A percentile compares a stretch with the other conserved stretches of the same genome.
Conservation (phyloP, 2,329 filamentous ascomycete species). For the Colletotrichum chrysophilum region DNA sequence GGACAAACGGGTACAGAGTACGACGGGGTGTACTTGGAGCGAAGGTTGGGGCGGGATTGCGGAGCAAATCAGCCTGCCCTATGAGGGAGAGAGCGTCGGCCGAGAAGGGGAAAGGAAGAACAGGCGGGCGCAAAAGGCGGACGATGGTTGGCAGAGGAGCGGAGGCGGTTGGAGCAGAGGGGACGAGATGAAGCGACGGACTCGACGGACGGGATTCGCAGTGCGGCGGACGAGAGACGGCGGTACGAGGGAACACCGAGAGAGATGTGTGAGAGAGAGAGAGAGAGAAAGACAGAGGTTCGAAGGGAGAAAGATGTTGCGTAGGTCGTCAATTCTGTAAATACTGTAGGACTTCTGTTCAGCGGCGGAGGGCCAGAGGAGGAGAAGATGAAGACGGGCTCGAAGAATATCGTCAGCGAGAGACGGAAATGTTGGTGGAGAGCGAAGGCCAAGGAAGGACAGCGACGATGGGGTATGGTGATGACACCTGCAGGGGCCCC, state of each 20-base stretch:
- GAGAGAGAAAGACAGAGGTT: not conserved
- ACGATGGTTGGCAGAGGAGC: not conserved
- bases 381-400: not conserved
- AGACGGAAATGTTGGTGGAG: not conserved
- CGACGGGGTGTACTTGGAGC: not conserved
- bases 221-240: not conserved
- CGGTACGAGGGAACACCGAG: not conserved
- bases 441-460: not conserved
- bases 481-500: conserved; percentile 14
- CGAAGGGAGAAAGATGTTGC: not conserved
- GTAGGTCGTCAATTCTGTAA: not conserved
- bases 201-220: not conserved
- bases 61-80: not conserved
- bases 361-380: not conserved
- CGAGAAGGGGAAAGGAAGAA: conserved; percentile 14
- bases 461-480: not conserved
- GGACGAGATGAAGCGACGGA: conserved; percentile 13
- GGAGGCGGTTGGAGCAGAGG: not conserved
- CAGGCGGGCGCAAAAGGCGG: conserved; percentile 4
- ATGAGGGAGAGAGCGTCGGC: not conserved
- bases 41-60: not conserved
- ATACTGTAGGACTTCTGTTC: not conserved
- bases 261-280: not conserved
- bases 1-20: not conserved
- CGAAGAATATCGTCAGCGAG: not conserved